Evolutionary conservation across 768 basidiomycete species (phyloP).

Genomic region (Hygrocybe coccinea): DNA sequence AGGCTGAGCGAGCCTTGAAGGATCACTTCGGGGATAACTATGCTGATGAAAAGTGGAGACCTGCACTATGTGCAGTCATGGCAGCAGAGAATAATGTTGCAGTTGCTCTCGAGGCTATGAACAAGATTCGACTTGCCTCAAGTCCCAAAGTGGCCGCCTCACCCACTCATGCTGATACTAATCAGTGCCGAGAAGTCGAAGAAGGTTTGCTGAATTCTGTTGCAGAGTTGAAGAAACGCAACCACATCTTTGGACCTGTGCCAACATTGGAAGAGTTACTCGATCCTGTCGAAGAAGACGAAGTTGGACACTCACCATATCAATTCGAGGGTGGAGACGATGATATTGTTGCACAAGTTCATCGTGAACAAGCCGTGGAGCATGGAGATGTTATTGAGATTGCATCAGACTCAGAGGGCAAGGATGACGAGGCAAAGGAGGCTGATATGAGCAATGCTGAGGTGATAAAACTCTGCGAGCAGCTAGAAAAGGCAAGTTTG

Average conservation of each 20-base stretch:
- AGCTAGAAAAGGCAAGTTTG: neutral
- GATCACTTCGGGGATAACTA: slow-evolving; percentile 11
- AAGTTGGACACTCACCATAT: slow-evolving; percentile 5
- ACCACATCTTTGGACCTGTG: slow-evolving; percentile 10
- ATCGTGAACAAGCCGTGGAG: slow-evolving; percentile 7
- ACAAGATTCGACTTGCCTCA: neutral
- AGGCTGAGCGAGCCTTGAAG: slow-evolving; percentile 10
- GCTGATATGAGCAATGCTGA: neutral
- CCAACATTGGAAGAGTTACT: slow-evolving; percentile 13
- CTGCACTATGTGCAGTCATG: slow-evolving; percentile 14
- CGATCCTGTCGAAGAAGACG: slow-evolving; percentile 16
- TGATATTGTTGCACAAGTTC: slow-evolving; percentile 9
- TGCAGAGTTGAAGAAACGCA: slow-evolving; percentile 10
- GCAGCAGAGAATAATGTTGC: slow-evolving; percentile 10
- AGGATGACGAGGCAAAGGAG: neutral
- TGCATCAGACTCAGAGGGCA: neutral
- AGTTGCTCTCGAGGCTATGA: slow-evolving; percentile 9
- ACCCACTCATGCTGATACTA: slow-evolving; percentile 1
- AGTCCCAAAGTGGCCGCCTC: too few relatives aligned
- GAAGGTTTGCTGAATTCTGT: slow-evolving; percentile 12
- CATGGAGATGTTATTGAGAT: slow-evolving; percentile 1
- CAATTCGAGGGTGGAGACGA: slow-evolving; percentile 9
- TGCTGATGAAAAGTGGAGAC: slow-evolving; percentile 12
- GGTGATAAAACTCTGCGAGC: neutral
- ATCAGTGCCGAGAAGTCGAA: slow-evolving; percentile 10